Evolutionary conservation across 2,329 filamentous ascomycete genomes (phyloP), one percentile per base, ranked within the genome.

Genomic region (Alternaria panax): DNA sequence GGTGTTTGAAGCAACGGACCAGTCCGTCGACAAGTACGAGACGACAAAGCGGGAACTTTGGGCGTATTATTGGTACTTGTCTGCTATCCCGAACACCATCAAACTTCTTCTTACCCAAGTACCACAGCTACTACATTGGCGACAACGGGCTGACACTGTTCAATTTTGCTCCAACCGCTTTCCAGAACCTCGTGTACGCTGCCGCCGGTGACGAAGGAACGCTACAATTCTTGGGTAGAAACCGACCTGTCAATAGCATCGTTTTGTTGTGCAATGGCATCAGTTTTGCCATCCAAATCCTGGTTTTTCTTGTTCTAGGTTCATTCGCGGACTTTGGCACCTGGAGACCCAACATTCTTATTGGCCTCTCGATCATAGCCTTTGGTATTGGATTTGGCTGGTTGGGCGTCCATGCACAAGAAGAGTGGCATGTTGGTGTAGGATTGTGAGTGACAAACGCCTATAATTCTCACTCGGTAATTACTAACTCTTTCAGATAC

Each of bases 211-310:
- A 85, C 48, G 80, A 79, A 8, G 82, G 80, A 1, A 79, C 84
- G 1, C 75, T 90, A 24, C 66, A 68, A 2, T 90, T 90, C 61
- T 83, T 84, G 1, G 87, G 88, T 12, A 78, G 78, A 36, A 75
- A 81, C 22, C 64, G 73, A 14, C 68, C 62, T 1, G 65, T 73
- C 54, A 67, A 73, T 40, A 67, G 63, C 7, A 72, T 90, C 54
- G 86, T 91, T 4, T 78, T 91, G 7, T 79, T 90, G 0, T 82
- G 83, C 71, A 90, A 90, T 68, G 88, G 89, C 54, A 86, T 90
- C 56, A 87, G 84, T 16, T 91, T 91, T 70, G 87, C 88, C 2
- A 83, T 89, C 34, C 88, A 91, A 71, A 84, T 87, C 25, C 81
- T 86, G 7, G 69, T 87, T 5, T 86, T 87, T 67, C 76, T 87